Evolutionary conservation across 2,329 filamentous ascomycete genomes (phyloP).

Genomic region (Ophiostoma angusticollis): DNA sequence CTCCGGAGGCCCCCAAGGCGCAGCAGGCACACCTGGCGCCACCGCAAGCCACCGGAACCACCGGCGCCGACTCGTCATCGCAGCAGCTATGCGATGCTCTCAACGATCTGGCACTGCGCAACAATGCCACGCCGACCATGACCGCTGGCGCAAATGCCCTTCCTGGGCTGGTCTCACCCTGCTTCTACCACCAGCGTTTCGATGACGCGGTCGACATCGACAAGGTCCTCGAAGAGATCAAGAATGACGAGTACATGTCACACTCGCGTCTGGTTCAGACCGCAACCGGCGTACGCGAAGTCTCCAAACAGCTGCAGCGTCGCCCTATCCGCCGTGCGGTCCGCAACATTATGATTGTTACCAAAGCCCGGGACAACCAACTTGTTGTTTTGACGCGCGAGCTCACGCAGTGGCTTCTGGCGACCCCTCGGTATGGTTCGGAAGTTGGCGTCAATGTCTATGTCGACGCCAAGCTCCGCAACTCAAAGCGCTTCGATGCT

Average conservation of each 20-base stretch:
- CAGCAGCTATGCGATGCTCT: conserved; percentile 52
- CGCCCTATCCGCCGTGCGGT: conserved; percentile 86
- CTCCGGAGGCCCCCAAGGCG: too few species aligned
- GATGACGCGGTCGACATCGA: conserved; percentile 93
- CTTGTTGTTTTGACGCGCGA: conserved; percentile 82
- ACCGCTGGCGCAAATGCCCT: conserved; percentile 28
- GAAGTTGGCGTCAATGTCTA: conserved; percentile 92
- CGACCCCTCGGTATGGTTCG: conserved; percentile 77
- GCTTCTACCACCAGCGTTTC: conserved; percentile 95
- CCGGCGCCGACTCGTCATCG: conserved; percentile 31
- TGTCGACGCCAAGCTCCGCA: conserved; percentile 87
- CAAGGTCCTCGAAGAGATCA: conserved; percentile 88
- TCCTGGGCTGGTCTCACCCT: conserved; percentile 72
- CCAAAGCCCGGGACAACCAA: conserved; percentile 90
- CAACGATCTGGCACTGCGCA: conserved; percentile 35
- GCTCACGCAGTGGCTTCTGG: conserved; percentile 74
- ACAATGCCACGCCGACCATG: conserved; percentile 28
- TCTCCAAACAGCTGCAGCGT: conserved; percentile 87
- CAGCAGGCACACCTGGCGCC: not conserved
- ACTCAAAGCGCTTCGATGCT: conserved; percentile 78
- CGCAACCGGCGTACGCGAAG: conserved; percentile 85
- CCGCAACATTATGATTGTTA: conserved; percentile 94
- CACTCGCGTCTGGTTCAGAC: conserved; percentile 92
- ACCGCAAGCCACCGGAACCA: not conserved
- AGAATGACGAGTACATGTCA: conserved; percentile 76